These are phyloP conservation scores for Anisogramma anomala DNA, from an alignment of 2,329 filamentous ascomycete species.

Conservation along the genomic window DNA sequence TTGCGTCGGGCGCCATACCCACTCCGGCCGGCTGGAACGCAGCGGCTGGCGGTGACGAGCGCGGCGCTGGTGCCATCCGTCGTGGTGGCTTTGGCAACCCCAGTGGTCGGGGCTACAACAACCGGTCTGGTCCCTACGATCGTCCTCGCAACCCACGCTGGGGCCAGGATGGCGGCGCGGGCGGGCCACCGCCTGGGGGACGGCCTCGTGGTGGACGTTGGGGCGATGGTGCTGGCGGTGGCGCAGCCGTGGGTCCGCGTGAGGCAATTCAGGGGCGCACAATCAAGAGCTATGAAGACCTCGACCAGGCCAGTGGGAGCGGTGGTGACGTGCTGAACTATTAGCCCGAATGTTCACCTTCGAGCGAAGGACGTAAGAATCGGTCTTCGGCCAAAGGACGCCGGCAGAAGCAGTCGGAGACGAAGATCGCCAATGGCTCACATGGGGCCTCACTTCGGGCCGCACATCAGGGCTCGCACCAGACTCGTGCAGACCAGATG, in stretches of 20 bases:
- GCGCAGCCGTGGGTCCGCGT: conserved; percentile 67
- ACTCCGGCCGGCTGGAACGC: conserved; percentile 38
- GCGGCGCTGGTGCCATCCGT: conserved; percentile 53
- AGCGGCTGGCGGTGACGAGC: conserved; percentile 37
- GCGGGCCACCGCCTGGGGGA: conserved; percentile 29
- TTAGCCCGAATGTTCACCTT: conserved; percentile 29
- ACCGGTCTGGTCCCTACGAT: conserved; percentile 63
- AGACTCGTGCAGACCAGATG: too few species aligned
- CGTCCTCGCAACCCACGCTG: conserved; percentile 48
- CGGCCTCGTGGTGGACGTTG: conserved; percentile 47
- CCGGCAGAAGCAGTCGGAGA: too few species aligned
- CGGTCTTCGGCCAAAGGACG: too few species aligned
- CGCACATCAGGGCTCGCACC: too few species aligned
- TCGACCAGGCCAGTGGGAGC: conserved; percentile 70
- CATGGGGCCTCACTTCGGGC: too few species aligned
- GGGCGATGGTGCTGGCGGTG: conserved; percentile 63
- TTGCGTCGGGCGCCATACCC: conserved; percentile 35
- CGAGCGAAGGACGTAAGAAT: background rate
- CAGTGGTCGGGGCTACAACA: conserved; percentile 35
- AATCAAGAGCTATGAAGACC: conserved; percentile 92
- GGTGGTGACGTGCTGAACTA: conserved; percentile 85
- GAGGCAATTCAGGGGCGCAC: conserved; percentile 89
- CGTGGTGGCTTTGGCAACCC: conserved; percentile 41
- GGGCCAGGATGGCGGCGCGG: conserved; percentile 36
- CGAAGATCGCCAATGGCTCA: background rate